Evolutionary conservation across 2,329 filamentous ascomycete species (phyloP).

Genomic region (Furcasterigmium furcatum): DNA sequence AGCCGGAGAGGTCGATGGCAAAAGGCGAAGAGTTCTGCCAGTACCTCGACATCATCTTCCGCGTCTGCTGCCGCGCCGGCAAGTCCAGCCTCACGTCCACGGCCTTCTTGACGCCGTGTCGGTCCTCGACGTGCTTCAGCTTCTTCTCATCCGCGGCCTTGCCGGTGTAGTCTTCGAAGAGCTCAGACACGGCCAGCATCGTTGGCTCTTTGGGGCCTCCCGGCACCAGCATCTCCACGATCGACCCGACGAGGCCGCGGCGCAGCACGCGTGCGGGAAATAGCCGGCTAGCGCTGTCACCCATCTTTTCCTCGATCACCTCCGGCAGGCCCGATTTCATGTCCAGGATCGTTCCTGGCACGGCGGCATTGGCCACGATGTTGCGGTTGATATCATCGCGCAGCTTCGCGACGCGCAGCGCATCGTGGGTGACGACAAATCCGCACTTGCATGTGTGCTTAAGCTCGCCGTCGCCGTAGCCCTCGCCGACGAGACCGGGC

Average conservation of each 20-base stretch:
- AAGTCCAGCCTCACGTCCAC: constrained; percentile 7
- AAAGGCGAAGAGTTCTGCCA: constrained; percentile 35
- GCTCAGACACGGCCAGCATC: constrained; percentile 5
- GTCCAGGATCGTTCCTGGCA: constrained; percentile 59
- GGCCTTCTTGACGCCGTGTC: constrained; percentile 2
- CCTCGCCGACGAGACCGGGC: constrained; percentile 31
- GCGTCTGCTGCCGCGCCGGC: constrained; percentile 24
- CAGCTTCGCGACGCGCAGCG: constrained; percentile 56
- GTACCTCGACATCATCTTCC: constrained; percentile 37
- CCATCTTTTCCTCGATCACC: background rate
- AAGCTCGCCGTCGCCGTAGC: constrained; percentile 51
- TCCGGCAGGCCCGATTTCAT: constrained; percentile 31
- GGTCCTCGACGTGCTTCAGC: constrained; percentile 5
- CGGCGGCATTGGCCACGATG: constrained; percentile 37
- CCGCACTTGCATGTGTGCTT: constrained; percentile 43
- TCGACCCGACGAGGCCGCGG: constrained; percentile 5
- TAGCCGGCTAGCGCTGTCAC: constrained; percentile 6
- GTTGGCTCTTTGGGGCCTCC: background rate
- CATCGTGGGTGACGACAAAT: constrained; percentile 46
- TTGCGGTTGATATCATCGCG: constrained; percentile 46
- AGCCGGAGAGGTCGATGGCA: constrained; percentile 33
- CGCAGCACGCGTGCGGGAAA: constrained; percentile 9
- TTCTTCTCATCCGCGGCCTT: constrained; percentile 7
- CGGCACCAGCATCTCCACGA: constrained; percentile 4
- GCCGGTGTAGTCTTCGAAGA: constrained; percentile 10